Conservation (phyloP, 106 monocot species). For the Alisma plantagoaquatica region DNA sequence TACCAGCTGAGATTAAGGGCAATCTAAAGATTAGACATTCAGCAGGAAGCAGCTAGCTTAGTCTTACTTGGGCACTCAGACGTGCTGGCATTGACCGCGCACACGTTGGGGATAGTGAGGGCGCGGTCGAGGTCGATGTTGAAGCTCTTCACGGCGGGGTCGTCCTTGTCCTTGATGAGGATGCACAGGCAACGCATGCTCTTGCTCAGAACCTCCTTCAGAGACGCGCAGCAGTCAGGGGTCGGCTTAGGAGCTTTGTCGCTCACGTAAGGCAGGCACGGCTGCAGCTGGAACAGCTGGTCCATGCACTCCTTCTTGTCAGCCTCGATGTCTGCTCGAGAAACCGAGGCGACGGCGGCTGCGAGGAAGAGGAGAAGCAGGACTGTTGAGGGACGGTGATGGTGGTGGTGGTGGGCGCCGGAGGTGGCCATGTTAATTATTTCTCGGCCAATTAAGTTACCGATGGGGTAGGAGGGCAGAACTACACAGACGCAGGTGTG, state of each 20-base stretch:
- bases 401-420: not conserved
- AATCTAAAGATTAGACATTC: too few relatives aligned
- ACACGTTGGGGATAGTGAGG: constrained; percentile 24
- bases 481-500: too few relatives aligned
- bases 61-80: constrained; percentile 34
- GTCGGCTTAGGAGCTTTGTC: constrained; percentile 22
- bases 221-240: constrained; percentile 42
- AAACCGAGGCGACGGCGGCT: too few relatives aligned
- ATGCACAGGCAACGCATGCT: constrained; percentile 46
- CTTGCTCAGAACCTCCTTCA: constrained; percentile 18
- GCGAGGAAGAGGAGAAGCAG: not conserved
- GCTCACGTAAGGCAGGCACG: constrained; percentile 38
- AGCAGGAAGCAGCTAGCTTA: too few relatives aligned
- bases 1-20: too few relatives aligned
- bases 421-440: too few relatives aligned
- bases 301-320: constrained; percentile 39
- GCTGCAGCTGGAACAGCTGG: constrained; percentile 25
- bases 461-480: too few relatives aligned
- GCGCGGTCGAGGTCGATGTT: constrained; percentile 33
- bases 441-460: too few relatives aligned
- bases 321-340: constrained; percentile 15
- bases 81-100: constrained; percentile 30
- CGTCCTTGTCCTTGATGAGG: constrained; percentile 52
- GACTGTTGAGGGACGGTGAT: not conserved
- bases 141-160: constrained; percentile 37